Base-by-base conservation (phyloP, 352 stramenopile genomes). In the Phytophthora capsici region DNA sequence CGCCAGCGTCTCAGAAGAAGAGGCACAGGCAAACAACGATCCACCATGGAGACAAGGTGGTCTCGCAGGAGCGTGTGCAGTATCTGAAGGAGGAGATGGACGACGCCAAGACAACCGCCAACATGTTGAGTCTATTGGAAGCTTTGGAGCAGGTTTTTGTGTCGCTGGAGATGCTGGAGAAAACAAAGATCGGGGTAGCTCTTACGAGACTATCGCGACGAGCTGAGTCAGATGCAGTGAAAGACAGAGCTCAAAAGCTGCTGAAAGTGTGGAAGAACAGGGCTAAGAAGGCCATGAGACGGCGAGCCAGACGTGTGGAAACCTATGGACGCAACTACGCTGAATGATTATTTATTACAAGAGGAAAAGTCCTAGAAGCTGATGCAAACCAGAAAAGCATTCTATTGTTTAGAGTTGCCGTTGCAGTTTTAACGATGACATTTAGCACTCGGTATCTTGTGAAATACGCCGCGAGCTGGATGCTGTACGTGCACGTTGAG, bases 141-240 rank as follows among this genome's bases (percentile, higher is more conserved):
- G 75, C 71, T 40, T 68, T 94, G n/a, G 83, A 90, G 43, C 53
- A 71, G 41, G 64, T 88, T 17, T 94, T 90, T 61, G 71, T 94
- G 28, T 94, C 86, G 45, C 77, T 94, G 17, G 86, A 94, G 61
- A 89, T 94, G 71, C 63, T 94, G 40, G 86, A 94, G 66, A 88
- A 94, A 68, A 94, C 83, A 16, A 49, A 63, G 28, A 61, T 88
- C 34, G 78, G 78, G 0, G 69, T 78, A 5, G 52, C 77, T 1
- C 75, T 86, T 17, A 77, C 73, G 25, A 57, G 71, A 5, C 44
- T 86, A 0, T 68, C 43, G 6, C 60, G 74, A 13, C 60, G 77
- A n/a, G 50, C 77, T 6, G 47, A 69, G 7, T 23, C 43, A 65
- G 54, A 68, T 2, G 69, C 88, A 13, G 80, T 91, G 36, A 68